Percentiles rank a stretch among this genome's conserved stretches.
phyloP scores from a whole-genome alignment of 2,329 filamentous ascomycete genomes.

The Trichophyton schoenleinii region DNA sequence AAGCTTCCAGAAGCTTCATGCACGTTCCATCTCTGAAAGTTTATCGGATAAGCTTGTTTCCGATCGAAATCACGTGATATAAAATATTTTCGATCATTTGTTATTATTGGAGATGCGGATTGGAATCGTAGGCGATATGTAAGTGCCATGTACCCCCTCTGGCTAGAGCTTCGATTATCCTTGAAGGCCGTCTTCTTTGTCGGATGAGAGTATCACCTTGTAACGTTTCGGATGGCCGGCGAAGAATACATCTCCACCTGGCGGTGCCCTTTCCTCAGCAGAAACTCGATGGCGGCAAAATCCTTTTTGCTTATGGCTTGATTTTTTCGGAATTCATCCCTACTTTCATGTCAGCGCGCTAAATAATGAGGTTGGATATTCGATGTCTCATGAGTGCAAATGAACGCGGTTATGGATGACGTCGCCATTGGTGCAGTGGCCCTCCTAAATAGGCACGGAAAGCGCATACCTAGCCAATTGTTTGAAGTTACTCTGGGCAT shows the following conservation, averaged over 20 bases:
- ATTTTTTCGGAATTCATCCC: slow-evolving; percentile 65
- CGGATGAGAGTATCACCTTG: slow-evolving; percentile 15
- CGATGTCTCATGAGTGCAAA: no score
- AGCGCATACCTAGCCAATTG: slow-evolving; percentile 29
- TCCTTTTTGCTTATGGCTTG: slow-evolving; percentile 63
- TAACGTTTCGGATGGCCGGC: slow-evolving; percentile 65
- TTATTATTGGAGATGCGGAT: no score
- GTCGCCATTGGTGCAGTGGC: no score
- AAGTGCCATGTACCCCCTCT: no score
- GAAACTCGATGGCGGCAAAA: slow-evolving; percentile 72
- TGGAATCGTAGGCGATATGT: no score
- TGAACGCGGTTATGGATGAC: no score
- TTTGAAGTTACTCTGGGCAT: slow-evolving; percentile 31
- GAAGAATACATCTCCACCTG: slow-evolving; percentile 75
- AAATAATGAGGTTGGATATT: background rate
- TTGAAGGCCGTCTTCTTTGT: background rate
- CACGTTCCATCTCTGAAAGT: background rate
- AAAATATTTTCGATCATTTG: no score
- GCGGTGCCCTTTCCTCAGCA: slow-evolving; percentile 66
- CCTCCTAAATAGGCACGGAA: background rate
- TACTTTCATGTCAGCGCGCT: slow-evolving; percentile 23
- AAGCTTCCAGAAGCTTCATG: background rate
- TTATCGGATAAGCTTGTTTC: background rate
- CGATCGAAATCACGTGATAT: background rate
- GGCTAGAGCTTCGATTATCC: background rate